A percentile compares a stretch with the other conserved stretches of the same genome.
Evolutionary conservation across 108 stramenopile species (phyloP).

Genomic region (Chaetoceros tenuissimus): DNA sequence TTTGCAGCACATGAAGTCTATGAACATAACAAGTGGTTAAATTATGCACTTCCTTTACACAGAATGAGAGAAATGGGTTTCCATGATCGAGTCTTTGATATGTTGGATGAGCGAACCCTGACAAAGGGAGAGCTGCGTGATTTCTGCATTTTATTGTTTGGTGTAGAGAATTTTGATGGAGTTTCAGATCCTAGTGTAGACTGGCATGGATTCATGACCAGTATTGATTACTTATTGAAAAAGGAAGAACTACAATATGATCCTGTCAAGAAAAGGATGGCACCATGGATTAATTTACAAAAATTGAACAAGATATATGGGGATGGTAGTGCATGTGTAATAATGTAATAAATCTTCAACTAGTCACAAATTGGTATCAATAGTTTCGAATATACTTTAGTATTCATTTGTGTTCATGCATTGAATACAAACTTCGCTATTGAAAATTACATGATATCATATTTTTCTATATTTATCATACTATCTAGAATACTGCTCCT

Average conservation of each 20-base stretch:
- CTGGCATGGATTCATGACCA: slow-evolving; percentile 47
- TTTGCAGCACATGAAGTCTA: slow-evolving; percentile 69
- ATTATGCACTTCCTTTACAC: slow-evolving; percentile 80
- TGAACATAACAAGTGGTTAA: slow-evolving; percentile 82
- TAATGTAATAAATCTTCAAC: not conserved
- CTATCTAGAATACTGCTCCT: no score
- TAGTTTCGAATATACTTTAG: no score
- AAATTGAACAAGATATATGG: slow-evolving; percentile 31
- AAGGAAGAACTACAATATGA: slow-evolving; percentile 58
- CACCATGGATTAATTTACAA: slow-evolving; percentile 61
- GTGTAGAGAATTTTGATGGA: slow-evolving; percentile 31
- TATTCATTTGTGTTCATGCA: no score
- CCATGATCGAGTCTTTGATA: slow-evolving; percentile 66
- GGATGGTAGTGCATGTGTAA: slow-evolving; percentile 3
- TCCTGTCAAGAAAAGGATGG: slow-evolving; percentile 49
- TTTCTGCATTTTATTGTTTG: slow-evolving; percentile 58
- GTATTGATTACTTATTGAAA: slow-evolving; percentile 16
- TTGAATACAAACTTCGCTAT: no score
- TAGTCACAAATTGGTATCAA: no score
- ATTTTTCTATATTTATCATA: no score
- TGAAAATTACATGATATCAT: no score
- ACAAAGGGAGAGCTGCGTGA: slow-evolving; percentile 55
- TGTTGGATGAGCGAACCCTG: slow-evolving; percentile 72
- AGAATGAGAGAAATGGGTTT: slow-evolving; percentile 83
- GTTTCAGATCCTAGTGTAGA: slow-evolving; percentile 61